Base-by-base conservation (phyloP, 805 yeast genomes). In the Candida takata region DNA sequence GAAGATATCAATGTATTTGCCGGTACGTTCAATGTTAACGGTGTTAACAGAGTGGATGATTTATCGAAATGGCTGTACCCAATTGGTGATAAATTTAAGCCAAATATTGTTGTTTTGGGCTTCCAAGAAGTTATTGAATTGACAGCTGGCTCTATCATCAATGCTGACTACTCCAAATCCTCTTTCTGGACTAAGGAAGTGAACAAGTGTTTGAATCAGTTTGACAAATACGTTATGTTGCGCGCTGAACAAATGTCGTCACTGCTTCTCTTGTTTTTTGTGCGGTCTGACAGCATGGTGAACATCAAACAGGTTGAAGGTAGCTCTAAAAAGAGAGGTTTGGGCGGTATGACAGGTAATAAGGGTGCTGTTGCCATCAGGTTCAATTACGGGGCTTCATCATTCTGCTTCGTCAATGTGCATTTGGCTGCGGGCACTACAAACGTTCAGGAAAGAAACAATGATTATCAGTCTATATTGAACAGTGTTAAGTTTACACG, bases 331-430 rank as follows among this genome's bases (percentile, higher is more conserved):
- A 90, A 90, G 59, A 90, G 97, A 0, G 98, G 97, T 0, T 65
- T 92, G 36, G 96, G 97, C 26, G 98, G 98, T 30, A 90, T 92
- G 64, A 77, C 97, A 0, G 98, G 97, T 13, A 90, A 92, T 57
- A 90, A 90, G 58, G 98, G 98, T 30, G 96, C 94, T 4, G 94
- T 88, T 41, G 96, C 95, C 0, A 85, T 92, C 12, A 70, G 96
- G 42, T 84, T 90, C 60, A 75, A 81, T 34, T 85, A 72, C 57
- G 92, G 92, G 1, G 72, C 77, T 23, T 81, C 95, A 0, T 68
- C 82, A 2, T 80, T 87, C 51, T 87, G 94, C 44, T 75, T 87
- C 52, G 72, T 92, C 19, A 90, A 92, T 35, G 84, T 94, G 1
- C 99, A 92, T 63, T 63, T 92, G 46, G 95, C 98, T 0, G 97